Evolutionary conservation across 108 stramenopile species (phyloP), one percentile per base, ranked within the genome.

Genomic region (Cyclotella baltica): DNA sequence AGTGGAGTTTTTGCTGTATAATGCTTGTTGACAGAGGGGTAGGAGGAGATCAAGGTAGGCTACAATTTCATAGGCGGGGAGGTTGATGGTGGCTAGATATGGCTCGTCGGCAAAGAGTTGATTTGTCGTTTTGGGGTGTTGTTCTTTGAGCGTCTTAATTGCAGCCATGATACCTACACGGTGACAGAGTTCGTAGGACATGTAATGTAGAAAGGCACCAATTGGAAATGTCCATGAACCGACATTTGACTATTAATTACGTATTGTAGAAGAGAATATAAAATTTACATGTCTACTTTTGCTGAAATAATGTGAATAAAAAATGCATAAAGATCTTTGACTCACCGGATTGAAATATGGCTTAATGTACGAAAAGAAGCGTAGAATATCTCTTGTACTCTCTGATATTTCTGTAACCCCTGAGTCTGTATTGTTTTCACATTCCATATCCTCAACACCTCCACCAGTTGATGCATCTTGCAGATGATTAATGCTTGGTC

Each of bases 151-250:
- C 29, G 77, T 70, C n/a, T 85, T 69, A 72, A 88, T 71, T 50
- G 89, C 91, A n/a, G 85, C 91, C 48, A 85, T 86, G 6, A 71
- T 70, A 13, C 93, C 96, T 35, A 93, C 64, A 10, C 92, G 78
- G 67, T 78, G 87, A 56, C 90, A 87, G 15, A 97, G 61, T 68
- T 93, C 91, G 66, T 91, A 93, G 5, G 82, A 85, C 40, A 94
- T 85, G 81, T 97, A 97, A 62, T 97, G 93, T 10, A 97, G 76
- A 69, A 95, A 90, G 10, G 91, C 92, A 18, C 94, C 94, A 36
- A 97, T 56, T 13, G 92, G 88, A 72, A 95, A 93, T 0, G 96
- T 95, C 96, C 96, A 97, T 11, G 85, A 52, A 50, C 96, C 96
- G 62, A 89, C 57, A 83, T 97, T 97, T 31, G 92, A 93, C 67